Conservation (phyloP, 1,284 basidiomycete genomes). For the Rugosomyces carneus region DNA sequence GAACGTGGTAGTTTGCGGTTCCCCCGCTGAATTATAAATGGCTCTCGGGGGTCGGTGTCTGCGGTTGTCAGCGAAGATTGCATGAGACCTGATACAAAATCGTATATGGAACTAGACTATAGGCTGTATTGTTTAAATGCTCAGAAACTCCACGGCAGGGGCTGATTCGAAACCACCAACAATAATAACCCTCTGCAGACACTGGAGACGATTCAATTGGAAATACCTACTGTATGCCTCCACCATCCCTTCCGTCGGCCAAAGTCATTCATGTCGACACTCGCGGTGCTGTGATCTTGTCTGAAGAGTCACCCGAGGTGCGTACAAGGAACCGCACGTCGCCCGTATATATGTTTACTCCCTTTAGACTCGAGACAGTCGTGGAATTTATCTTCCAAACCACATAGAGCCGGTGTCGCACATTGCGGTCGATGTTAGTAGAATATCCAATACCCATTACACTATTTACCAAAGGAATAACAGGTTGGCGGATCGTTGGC, state of each 20-base stretch:
- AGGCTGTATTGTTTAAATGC: constrained; percentile 4
- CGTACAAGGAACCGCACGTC: background rate
- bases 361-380: constrained; percentile 79
- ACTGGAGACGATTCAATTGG: background rate
- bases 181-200: too few relatives aligned
- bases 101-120: background rate
- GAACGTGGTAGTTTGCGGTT: background rate
- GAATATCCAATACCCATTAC: constrained; percentile 1
- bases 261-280: constrained; percentile 83
- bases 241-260: constrained; percentile 58
- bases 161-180: background rate
- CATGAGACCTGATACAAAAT: constrained; percentile 14
- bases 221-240: constrained; percentile 15
- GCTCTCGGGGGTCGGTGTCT: constrained; percentile 12
- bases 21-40: constrained; percentile 7
- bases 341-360: background rate
- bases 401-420: constrained; percentile 96
- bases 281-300: constrained; percentile 82
- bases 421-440: constrained; percentile 89
- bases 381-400: constrained; percentile 93
- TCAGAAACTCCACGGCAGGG: background rate
- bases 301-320: constrained; percentile 92
- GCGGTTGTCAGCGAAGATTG: constrained; percentile 16
- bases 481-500: constrained; percentile 93
- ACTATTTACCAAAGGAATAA: too few relatives aligned